A percentile compares a stretch with the other conserved stretches of the same genome.
Evolutionary conservation across 2,329 filamentous ascomycete species (phyloP).

Genomic region (Neonectria magnoliae): DNA sequence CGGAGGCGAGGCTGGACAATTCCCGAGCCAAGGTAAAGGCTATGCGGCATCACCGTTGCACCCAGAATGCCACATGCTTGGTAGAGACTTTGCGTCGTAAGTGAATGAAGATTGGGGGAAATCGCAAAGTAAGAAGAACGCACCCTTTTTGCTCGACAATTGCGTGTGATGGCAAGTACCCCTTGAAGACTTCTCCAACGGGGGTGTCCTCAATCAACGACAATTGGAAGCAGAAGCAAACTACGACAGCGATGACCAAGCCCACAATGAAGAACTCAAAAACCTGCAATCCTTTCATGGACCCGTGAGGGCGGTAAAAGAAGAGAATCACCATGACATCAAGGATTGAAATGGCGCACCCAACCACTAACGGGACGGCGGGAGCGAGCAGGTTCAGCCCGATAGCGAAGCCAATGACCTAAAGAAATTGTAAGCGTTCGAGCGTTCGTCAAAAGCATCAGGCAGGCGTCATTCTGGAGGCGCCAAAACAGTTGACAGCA

Average conservation of each 20-base stretch:
- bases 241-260: constrained; percentile 73
- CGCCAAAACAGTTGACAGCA: background rate
- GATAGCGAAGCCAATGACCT: constrained; percentile 76
- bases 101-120: constrained; percentile 27
- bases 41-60: constrained; percentile 79
- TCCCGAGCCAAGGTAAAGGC: constrained; percentile 74
- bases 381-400: constrained; percentile 73
- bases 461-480: background rate
- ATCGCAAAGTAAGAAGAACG: constrained; percentile 14
- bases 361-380: constrained; percentile 71
- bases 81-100: constrained; percentile 55
- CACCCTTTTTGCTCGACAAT: constrained; percentile 67
- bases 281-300: constrained; percentile 67
- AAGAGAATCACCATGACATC: constrained; percentile 75
- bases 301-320: constrained; percentile 70
- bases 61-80: constrained; percentile 81
- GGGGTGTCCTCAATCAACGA: constrained; percentile 66
- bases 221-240: constrained; percentile 77
- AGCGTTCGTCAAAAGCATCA: too few species aligned
- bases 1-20: constrained; percentile 74
- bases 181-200: constrained; percentile 69
- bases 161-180: constrained; percentile 70
- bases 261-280: constrained; percentile 73
- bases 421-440: background rate
- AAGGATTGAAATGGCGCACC: constrained; percentile 73